Base-by-base conservation (phyloP, 805 yeast genomes). In the Teunomyces lycoperdinae region DNA sequence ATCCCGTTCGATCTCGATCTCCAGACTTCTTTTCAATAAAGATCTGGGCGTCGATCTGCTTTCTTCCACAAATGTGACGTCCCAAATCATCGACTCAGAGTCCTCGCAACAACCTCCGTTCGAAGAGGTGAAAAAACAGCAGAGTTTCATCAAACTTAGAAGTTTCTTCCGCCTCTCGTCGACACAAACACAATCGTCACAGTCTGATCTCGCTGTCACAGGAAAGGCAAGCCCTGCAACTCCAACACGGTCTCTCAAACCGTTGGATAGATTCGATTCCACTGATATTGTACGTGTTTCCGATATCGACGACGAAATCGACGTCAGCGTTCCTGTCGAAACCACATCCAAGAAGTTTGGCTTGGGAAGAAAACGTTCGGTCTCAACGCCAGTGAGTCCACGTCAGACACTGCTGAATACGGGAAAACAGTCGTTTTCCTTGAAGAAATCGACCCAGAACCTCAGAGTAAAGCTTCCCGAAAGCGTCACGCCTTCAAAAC, bases 61-160 rank as follows among this genome's bases (percentile, higher is more conserved):
- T 4, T 20, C 24, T 20, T 20, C 24, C 13, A 28, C 32, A 10
- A 30, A 20, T 26, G 10, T 4, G 2, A n/a, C 34, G 3, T n/a
- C 43, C 14, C 20, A 41, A 4, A 16, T 5, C 34, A 41, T 11
- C 9, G 34, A 41, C 2, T 10, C 32, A n/a, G 43, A 28, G 4
- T 9, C 43, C 10, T 29, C 14, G 4, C 27, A 3, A n/a, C 26
- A 28, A 11, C 34, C 36, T 16, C n/a, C 20, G 17, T 9, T 48
- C 46, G 55, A 45, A 47, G 53, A 53, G 17, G 38, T 41, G 42
- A 55, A 50, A 39, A 54, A 51, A 36, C 60, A 51, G 42, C 57
- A 60, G n/a, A 52, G 67, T 30, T 54, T 66, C 49, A 53, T 55
- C 26, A 67, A 61, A 47, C 55, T 68, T 31, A 63, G 63, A 47